These are phyloP conservation scores for Dictyostelium capitatum DNA, from an alignment of 78 protist species.

Conservation along the genomic window DNA sequence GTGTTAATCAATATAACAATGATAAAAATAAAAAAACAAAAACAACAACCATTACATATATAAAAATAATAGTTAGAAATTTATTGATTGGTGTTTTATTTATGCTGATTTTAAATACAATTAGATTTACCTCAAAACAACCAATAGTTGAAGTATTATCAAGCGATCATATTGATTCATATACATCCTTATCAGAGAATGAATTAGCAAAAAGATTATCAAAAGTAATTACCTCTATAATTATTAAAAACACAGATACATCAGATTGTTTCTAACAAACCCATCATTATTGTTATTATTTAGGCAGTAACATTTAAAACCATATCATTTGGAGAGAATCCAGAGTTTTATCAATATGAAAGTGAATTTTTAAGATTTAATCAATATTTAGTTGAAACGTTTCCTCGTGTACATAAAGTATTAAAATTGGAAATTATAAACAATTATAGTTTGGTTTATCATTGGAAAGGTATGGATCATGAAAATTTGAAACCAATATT, in stretches of 20 bases:
- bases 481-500: slow-evolving; percentile 35
- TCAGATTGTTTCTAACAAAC: too few relatives aligned
- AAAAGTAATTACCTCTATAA: background rate
- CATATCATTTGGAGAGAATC: slow-evolving; percentile 20
- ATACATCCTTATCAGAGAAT: slow-evolving; percentile 1
- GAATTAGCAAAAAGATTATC: slow-evolving; percentile 46
- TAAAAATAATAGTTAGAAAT: slow-evolving; percentile 3
- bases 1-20: background rate
- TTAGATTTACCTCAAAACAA: slow-evolving; percentile 67
- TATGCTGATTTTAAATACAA: slow-evolving; percentile 36
- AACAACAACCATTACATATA: background rate
- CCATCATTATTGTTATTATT: background rate
- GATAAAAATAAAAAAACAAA: background rate
- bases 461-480: slow-evolving; percentile 57
- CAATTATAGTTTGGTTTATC: slow-evolving; percentile 11
- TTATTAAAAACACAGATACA: background rate
- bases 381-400: slow-evolving; percentile 23
- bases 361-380: slow-evolving; percentile 32
- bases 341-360: slow-evolving; percentile 3
- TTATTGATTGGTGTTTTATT: slow-evolving; percentile 4
- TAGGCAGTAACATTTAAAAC: slow-evolving; percentile 53
- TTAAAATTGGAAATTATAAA: slow-evolving; percentile 18
- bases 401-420: slow-evolving; percentile 32
- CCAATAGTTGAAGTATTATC: slow-evolving; percentile 28
- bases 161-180: slow-evolving; percentile 47